Evolutionary conservation across 345 rosid genomes (phyloP), one percentile per base, ranked within the genome.

Genomic region (Acer yangbiense): DNA sequence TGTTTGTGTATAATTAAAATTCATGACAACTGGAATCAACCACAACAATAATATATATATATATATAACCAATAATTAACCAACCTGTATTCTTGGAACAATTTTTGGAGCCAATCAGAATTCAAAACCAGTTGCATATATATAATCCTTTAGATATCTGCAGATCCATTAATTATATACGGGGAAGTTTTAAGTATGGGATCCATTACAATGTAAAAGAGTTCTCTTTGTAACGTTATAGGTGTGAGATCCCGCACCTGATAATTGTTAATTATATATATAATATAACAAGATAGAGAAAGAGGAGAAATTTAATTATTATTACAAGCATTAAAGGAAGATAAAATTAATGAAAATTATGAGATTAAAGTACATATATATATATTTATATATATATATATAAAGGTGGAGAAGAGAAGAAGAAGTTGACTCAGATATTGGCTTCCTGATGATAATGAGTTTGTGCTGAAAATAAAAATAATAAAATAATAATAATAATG

Each of bases 1-100:
- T 17, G 9, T 48, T 46, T 48, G 54, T 66, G 44, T 39, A 35
- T 50, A 68, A 71, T 41, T 57, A 70, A 46, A 46, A 67, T 57
- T 74, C 69, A 74, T 52, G 77, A 79, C 78, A 79, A 62, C 79
- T 79, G 75, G 68, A 57, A 44, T 63, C 63, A 70, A 63, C 44
- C 23, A 60, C 6, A 32, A 73, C 9, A 29, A 63, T 48, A 43
- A 8, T 11, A 35, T 6, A 3, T 1, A 54, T 17, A 52, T 52
- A 52, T 52, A 52, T 23, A 23, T 23, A n/a, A 50, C n/a, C 7
- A 4, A 54, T 54, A 16, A 54, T 54, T 54, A 14, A 54, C 58
- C n/a, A 60, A 20, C 20, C 23, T 57, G 62, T 69, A 35, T 35
- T 35, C 58, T 69, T 69, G 73, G 41, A 69, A 48, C 60, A n/a